A percentile compares a stretch with the other conserved stretches of the same genome.
Conservation (phyloP, 345 rosid genomes). For the Erucastrum elatum region DNA sequence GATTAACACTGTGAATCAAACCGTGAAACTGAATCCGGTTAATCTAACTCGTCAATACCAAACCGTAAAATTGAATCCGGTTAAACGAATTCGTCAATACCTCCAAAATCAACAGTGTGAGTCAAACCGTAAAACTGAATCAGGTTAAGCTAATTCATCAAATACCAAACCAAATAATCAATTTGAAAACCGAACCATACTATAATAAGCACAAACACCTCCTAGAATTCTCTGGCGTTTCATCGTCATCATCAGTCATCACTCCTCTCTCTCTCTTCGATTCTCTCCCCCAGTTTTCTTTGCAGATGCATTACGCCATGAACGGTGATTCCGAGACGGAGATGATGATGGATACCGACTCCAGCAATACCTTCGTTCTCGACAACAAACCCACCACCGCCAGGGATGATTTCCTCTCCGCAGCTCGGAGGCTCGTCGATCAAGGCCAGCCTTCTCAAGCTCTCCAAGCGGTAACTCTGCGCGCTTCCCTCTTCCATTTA, state of each 20-base stretch:
- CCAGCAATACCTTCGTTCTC: constrained; percentile 15
- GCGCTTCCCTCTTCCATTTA: background rate
- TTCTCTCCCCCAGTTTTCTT: background rate
- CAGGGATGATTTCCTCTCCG: constrained; percentile 56
- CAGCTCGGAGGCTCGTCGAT: constrained; percentile 70
- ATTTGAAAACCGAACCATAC: background rate
- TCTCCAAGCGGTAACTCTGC: constrained; percentile 69
- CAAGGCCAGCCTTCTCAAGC: constrained; percentile 88
- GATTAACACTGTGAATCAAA: too few relatives aligned
- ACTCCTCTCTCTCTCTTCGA: background rate
- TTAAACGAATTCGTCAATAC: too few relatives aligned
- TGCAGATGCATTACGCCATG: constrained; percentile 44
- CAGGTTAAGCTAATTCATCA: background rate
- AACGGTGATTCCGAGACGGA: constrained; percentile 40
- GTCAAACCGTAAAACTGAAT: background rate
- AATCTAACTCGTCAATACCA: too few relatives aligned
- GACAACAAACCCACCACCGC: constrained; percentile 34
- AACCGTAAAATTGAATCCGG: too few relatives aligned
- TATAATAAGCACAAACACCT: background rate
- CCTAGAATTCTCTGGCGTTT: constrained; percentile 15
- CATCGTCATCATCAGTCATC: background rate
- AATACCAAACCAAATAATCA: background rate
- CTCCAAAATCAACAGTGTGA: too few relatives aligned
- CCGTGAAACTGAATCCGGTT: too few relatives aligned
- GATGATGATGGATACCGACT: constrained; percentile 61